phyloP scores from a whole-genome alignment of 148 eudicot genomes.

The Beta vulgaris region DNA sequence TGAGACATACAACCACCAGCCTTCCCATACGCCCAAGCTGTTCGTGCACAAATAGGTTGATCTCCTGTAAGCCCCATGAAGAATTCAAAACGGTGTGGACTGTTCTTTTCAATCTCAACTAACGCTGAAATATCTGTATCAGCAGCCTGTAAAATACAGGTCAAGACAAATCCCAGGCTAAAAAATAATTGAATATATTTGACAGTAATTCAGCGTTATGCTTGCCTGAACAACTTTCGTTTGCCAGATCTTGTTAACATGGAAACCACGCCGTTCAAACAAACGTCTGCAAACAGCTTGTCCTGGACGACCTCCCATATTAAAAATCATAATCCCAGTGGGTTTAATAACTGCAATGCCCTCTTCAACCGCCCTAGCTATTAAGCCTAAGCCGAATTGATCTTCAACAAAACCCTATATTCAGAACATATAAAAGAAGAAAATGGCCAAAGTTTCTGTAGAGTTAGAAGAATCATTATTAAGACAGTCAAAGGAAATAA shows the following conservation, averaged over 20 bases:
- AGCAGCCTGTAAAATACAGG: slow-evolving; percentile 67
- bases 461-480: background rate
- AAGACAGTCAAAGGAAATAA: slow-evolving; percentile 2
- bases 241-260: slow-evolving; percentile 90
- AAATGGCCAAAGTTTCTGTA: background rate
- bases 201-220: slow-evolving; percentile 3
- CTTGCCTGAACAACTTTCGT: slow-evolving; percentile 90
- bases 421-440: background rate
- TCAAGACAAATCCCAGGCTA: slow-evolving; percentile 16
- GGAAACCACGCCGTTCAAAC: slow-evolving; percentile 95
- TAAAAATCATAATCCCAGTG: slow-evolving; percentile 86
- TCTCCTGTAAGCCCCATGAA: slow-evolving; percentile 98
- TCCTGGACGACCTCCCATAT: slow-evolving; percentile 99
- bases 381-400: slow-evolving; percentile 93
- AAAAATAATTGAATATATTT: background rate
- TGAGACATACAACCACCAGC: slow-evolving; percentile 95
- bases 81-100: slow-evolving; percentile 98
- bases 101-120: slow-evolving; percentile 94
- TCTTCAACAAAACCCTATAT: slow-evolving; percentile 94
- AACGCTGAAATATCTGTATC: slow-evolving; percentile 95
- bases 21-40: slow-evolving; percentile 99
- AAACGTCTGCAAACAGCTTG: slow-evolving; percentile 95
- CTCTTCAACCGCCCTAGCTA: slow-evolving; percentile 98
- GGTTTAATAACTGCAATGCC: slow-evolving; percentile 95
- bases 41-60: slow-evolving; percentile 96